Percentiles rank a stretch among this genome's conserved stretches.
Evolutionary conservation across 179 eudicot species (phyloP).

Genomic region (Corrigiola litoralis): DNA sequence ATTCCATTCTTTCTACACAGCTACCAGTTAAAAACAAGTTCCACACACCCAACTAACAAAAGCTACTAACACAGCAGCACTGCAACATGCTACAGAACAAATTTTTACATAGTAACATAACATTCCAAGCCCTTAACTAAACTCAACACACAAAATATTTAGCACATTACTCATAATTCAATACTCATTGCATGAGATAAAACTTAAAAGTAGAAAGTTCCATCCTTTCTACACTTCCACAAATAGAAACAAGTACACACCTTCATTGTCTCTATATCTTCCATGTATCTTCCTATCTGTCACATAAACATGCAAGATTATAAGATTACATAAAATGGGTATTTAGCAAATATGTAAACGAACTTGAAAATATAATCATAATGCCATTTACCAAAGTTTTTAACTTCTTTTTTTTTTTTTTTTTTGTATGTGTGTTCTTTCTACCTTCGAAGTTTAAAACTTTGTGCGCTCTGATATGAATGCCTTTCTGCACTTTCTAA

Average conservation of each 20-base stretch:
- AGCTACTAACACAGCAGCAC: not conserved
- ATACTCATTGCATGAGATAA: not conserved
- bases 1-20: not conserved
- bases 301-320: not conserved
- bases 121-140: not conserved
- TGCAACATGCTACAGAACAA: not conserved
- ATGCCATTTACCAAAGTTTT: not conserved
- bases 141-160: not conserved
- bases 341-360: not conserved
- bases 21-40: not conserved
- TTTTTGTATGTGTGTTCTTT: too few relatives aligned
- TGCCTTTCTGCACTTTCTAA: too few relatives aligned
- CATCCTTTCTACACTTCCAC: not conserved
- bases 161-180: not conserved
- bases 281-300: not conserved
- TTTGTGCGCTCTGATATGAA: too few relatives aligned
- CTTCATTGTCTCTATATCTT: constrained; percentile 15
- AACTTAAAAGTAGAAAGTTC: not conserved
- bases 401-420: not conserved
- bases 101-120: not conserved
- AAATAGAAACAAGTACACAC: constrained; percentile 18
- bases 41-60: not conserved
- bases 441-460: too few relatives aligned
- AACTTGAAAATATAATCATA: not conserved
- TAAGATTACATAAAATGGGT: not conserved